Percentiles rank a stretch among this genome's conserved stretches.
These are phyloP conservation scores for Nectriaceae sp. DNA, from an alignment of 2,329 filamentous ascomycete species.

Conservation along the genomic window DNA sequence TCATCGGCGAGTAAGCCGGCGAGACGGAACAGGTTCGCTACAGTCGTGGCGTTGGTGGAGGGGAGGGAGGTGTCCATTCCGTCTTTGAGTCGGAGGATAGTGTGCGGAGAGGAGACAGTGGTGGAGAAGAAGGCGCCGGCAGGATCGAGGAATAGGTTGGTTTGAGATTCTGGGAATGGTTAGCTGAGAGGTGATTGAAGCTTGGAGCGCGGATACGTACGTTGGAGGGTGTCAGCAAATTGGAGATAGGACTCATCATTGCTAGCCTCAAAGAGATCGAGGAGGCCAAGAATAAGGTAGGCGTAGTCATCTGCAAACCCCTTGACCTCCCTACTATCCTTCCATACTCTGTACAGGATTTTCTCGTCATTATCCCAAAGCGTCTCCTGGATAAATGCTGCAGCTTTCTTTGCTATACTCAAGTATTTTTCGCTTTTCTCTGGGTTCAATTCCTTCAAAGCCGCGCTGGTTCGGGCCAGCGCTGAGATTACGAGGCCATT, in stretches of 20 bases:
- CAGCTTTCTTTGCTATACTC: slow-evolving; percentile 66
- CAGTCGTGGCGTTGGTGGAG: slow-evolving; percentile 85
- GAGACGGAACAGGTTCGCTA: slow-evolving; percentile 83
- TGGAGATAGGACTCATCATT: slow-evolving; percentile 73
- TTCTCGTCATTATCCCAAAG: slow-evolving; percentile 68
- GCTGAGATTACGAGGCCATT: slow-evolving; percentile 87
- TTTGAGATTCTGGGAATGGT: slow-evolving; percentile 59
- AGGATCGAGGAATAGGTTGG: slow-evolving; percentile 74
- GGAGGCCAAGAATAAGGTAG: slow-evolving; percentile 78
- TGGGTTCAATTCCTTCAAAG: slow-evolving; percentile 62
- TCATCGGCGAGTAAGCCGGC: slow-evolving; percentile 68
- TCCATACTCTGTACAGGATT: slow-evolving; percentile 74
- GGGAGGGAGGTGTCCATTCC: slow-evolving; percentile 93
- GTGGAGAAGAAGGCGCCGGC: slow-evolving; percentile 75
- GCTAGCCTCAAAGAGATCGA: slow-evolving; percentile 83
- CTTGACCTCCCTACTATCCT: slow-evolving; percentile 62
- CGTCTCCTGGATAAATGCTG: slow-evolving; percentile 69
- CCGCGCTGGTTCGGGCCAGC: slow-evolving; percentile 72
- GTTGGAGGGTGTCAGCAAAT: slow-evolving; percentile 81
- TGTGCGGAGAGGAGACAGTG: slow-evolving; percentile 60
- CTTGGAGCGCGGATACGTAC: slow-evolving; percentile 41
- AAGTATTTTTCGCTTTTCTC: slow-evolving; percentile 63
- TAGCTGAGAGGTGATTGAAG: background rate
- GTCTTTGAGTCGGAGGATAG: slow-evolving; percentile 86
- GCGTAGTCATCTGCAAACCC: slow-evolving; percentile 96